Percentiles rank a stretch among this genome's conserved stretches.
Conservation (phyloP, 257 asterid species). For the Capsicum pubescens region DNA sequence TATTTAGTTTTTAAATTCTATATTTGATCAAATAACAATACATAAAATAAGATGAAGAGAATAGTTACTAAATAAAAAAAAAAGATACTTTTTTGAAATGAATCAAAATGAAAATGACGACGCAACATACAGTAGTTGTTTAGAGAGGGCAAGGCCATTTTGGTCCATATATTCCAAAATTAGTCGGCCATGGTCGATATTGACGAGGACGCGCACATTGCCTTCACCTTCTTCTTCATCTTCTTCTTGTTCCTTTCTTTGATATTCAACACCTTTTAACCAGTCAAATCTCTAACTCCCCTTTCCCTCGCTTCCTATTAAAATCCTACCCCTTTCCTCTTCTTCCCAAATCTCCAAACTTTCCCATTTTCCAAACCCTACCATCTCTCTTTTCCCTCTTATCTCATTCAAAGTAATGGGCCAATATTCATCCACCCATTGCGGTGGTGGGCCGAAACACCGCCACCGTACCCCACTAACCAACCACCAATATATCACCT, state of each 20-base stretch:
- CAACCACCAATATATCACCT: constrained; percentile 25
- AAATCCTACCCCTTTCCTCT: not conserved
- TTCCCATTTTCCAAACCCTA: not conserved
- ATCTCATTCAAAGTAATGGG: constrained; percentile 33
- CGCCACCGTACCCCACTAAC: constrained; percentile 22
- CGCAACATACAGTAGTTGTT: not conserved
- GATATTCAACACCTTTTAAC: constrained; percentile 27
- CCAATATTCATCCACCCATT: constrained; percentile 43
- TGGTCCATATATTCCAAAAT: constrained; percentile 23
- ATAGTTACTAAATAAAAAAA: no score
- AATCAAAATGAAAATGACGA: no score
- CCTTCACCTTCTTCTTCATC: not conserved
- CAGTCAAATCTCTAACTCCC: constrained; percentile 32
- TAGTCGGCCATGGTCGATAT: constrained; percentile 20
- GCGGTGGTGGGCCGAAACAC: constrained; percentile 31
- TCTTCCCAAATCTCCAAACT: not conserved
- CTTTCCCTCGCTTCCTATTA: not conserved
- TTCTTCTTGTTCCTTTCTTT: no score
- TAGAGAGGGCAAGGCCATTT: not conserved
- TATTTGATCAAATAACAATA: no score
- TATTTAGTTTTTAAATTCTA: no score
- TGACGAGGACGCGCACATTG: constrained; percentile 33
- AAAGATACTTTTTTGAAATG: no score
- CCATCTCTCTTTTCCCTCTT: not conserved
- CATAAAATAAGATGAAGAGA: no score